Base-by-base conservation (phyloP, 2,329 filamentous ascomycete genomes). In the Ophiostoma triangulosporum region DNA sequence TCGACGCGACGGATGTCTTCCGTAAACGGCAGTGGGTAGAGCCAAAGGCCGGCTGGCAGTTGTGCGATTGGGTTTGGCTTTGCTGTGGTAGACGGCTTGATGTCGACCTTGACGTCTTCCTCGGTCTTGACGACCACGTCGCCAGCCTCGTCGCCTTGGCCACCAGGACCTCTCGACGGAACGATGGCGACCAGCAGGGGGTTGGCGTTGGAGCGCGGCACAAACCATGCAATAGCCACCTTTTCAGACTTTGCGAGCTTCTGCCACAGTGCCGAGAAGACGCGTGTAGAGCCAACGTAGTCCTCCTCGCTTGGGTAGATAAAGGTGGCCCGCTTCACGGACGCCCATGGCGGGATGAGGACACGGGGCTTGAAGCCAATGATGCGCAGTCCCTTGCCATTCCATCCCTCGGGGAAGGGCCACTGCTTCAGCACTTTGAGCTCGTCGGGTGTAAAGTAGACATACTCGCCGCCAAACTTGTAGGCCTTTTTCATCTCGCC, bases 291-390 rank as follows among this genome's bases (percentile, higher is more conserved):
- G 20, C 93, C 93, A 26, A 96, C 77, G 61, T 83, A 95, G 57
- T 88, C 85, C 58, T 89, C 84, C 68, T 98, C 93, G 17, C 85
- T 93, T 0, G 93, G 93, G 63, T 95, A 97, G 55, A 98, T 87
- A 66, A 96, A 98, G 0, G 82, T 88, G 0, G 90, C 87, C 61
- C 90, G 89, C 63, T 86, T 88, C 49, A 87, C 75, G 32, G 87
- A 89, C 1, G 88, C 87, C 89, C 91, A 96, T 17, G 84, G 73
- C 0, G 86, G 86, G 1, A 96, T 72, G 62, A 79, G 71, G 1
- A 78, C 79, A 27, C 86, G 73, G 6, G 88, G 81, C 65, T 97
- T 98, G 75, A 98, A 98, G 6, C 93, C 93, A 54, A 98, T 85
- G 59, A 98, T 85, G 5, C 89, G 83, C 54, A 98, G 85, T 12